Evolutionary conservation across 495 filamentous ascomycete genomes (phyloP).

Genomic region (Copromyces sp.): DNA sequence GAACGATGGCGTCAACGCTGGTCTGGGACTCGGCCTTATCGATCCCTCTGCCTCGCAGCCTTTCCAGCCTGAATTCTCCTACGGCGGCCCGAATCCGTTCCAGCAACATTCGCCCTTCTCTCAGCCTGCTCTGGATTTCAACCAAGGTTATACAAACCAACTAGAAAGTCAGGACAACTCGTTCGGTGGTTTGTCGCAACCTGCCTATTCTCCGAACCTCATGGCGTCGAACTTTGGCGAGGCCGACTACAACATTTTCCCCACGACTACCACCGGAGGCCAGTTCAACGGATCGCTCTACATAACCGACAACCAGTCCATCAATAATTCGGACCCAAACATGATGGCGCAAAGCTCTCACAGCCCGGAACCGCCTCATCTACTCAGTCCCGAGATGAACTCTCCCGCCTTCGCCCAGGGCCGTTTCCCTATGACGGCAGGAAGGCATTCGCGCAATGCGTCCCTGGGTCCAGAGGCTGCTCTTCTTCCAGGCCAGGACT

Average conservation of each 20-base stretch:
- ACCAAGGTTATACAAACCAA: constrained; percentile 29
- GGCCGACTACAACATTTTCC: constrained; percentile 46
- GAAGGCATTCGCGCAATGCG: constrained; percentile 62
- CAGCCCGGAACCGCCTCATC: constrained; percentile 57
- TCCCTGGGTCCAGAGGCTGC: constrained; percentile 75
- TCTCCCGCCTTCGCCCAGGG: constrained; percentile 49
- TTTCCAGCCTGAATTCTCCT: constrained; percentile 26
- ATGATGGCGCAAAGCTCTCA: constrained; percentile 55
- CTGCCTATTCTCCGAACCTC: constrained; percentile 20
- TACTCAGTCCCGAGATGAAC: constrained; percentile 56
- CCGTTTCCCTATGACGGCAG: constrained; percentile 41
- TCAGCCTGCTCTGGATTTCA: constrained; percentile 27
- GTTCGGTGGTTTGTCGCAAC: constrained; percentile 18
- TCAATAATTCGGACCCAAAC: constrained; percentile 47
- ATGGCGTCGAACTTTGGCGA: constrained; percentile 33
- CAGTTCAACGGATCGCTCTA: constrained; percentile 41
- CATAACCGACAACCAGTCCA: constrained; percentile 39
- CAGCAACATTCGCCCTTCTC: constrained; percentile 24
- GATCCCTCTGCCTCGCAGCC: constrained; percentile 28
- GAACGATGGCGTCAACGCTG: constrained; percentile 30
- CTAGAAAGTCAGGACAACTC: constrained; percentile 23
- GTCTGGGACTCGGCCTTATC: constrained; percentile 35
- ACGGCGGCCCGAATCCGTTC: constrained; percentile 20
- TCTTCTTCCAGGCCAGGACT: constrained; percentile 59
- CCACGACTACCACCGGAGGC: constrained; percentile 29